phyloP scores from a whole-genome alignment of 495 filamentous ascomycete genomes.

The Neurospora sp. region DNA sequence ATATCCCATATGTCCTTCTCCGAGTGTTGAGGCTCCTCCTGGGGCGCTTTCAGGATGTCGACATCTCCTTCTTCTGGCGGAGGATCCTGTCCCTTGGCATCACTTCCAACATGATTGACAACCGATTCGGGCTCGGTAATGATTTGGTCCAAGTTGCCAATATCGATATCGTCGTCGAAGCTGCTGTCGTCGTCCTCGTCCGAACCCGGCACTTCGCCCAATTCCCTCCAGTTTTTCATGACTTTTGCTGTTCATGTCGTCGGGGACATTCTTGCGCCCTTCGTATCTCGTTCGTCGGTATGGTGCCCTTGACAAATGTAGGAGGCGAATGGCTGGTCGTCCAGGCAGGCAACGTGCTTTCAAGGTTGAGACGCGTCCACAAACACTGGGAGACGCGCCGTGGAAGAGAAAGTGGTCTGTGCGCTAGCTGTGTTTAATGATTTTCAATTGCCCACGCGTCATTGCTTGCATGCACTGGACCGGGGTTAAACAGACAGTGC shows the following conservation, averaged over 20 bases:
- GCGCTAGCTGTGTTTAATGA: neutral
- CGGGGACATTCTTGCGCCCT: slow-evolving; percentile 9
- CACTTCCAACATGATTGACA: neutral
- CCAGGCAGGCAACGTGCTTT: neutral
- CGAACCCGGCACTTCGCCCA: slow-evolving; percentile 48
- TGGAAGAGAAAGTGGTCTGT: neutral
- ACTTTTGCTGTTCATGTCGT: slow-evolving; percentile 18
- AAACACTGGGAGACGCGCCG: neutral
- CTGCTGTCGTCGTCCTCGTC: slow-evolving; percentile 40
- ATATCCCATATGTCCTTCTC: slow-evolving; percentile 6
- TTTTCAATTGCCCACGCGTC: neutral
- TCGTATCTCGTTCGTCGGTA: slow-evolving; percentile 1
- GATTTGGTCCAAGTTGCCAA: neutral
- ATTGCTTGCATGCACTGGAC: neutral
- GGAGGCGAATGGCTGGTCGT: neutral
- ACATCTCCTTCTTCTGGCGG: neutral
- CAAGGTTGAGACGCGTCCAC: neutral
- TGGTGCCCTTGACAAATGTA: neutral
- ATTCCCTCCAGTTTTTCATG: slow-evolving; percentile 49
- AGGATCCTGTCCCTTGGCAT: neutral
- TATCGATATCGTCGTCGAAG: slow-evolving; percentile 31
- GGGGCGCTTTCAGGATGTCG: slow-evolving; percentile 14
- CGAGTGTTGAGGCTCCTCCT: neutral
- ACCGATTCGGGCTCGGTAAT: neutral
- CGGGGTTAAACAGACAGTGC: neutral